Evolutionary conservation across 192 early-diverging fungal genomes (phyloP).

Genomic region (Cetraspora pellucida): DNA sequence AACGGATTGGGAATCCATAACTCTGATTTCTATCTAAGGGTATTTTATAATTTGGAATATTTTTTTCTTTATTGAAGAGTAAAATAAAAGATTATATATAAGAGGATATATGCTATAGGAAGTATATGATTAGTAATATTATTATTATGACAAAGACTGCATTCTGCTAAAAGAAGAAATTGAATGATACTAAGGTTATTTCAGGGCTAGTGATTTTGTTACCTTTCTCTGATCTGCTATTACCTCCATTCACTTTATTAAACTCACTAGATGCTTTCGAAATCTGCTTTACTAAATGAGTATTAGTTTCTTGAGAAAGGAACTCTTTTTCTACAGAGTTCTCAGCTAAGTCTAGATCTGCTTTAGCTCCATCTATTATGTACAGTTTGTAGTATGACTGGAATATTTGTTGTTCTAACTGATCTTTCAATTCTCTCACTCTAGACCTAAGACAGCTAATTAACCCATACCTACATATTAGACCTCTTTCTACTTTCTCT

Average conservation of each 20-base stretch:
- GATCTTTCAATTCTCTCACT: neutral
- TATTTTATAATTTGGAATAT: no score
- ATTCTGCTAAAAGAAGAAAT: no score
- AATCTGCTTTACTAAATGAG: neutral
- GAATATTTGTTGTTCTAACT: neutral
- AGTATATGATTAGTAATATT: no score
- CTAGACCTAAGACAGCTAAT: slow-evolving; percentile 7
- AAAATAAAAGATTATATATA: neutral
- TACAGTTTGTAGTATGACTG: neutral
- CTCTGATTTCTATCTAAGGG: no score
- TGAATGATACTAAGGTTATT: no score
- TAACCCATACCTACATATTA: slow-evolving; percentile 10
- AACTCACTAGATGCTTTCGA: no score
- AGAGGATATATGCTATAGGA: no score
- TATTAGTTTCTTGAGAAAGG: neutral
- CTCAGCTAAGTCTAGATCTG: neutral
- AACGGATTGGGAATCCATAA: no score
- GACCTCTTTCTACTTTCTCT: neutral
- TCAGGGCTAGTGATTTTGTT: neutral
- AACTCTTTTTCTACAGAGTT: no score
- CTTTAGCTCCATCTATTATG: neutral
- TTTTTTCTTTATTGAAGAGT: no score
- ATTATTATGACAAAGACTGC: no score
- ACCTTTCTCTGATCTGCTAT: neutral
- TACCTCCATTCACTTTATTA: neutral